phyloP scores from a whole-genome alignment of 345 rosid genomes.

The Noccaea bulbosa region DNA sequence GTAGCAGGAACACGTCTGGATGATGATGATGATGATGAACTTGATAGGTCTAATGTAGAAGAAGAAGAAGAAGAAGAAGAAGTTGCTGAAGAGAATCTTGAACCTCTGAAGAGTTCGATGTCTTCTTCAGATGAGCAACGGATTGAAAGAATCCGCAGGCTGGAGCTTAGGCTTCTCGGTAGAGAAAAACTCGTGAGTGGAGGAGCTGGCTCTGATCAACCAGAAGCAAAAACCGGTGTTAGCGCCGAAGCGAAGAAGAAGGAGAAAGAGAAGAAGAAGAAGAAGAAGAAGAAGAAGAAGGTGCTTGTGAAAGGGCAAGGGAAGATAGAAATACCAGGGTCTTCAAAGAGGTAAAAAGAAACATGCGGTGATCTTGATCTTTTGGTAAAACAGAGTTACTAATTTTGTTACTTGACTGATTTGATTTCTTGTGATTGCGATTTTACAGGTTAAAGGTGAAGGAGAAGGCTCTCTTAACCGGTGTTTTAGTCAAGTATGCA shows the following conservation, averaged over 20 bases:
- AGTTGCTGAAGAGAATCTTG: conserved; percentile 38
- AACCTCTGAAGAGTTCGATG: conserved; percentile 33
- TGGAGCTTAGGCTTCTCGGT: conserved; percentile 42
- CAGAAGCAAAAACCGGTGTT: conserved; percentile 13
- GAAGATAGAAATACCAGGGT: conserved; percentile 58
- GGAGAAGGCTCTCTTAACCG: conserved; percentile 75
- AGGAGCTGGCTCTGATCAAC: conserved; percentile 30
- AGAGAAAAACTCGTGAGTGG: conserved; percentile 34
- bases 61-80: conserved; percentile 42
- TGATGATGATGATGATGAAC: conserved; percentile 40
- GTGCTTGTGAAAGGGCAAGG: conserved; percentile 45
- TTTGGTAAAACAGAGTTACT: neutral
- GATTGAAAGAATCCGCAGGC: conserved; percentile 37
- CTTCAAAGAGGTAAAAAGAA: conserved; percentile 61
- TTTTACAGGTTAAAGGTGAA: conserved; percentile 66
- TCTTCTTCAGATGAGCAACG: conserved; percentile 30
- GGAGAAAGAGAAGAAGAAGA: conserved; percentile 32
- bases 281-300: conserved; percentile 47
- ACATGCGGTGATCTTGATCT: neutral
- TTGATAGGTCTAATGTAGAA: conserved; percentile 33
- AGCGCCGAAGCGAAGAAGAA: conserved; percentile 30
- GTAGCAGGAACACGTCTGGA: conserved; percentile 28
- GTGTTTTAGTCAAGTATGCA: conserved; percentile 74
- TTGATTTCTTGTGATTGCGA: neutral
- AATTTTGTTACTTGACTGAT: neutral